Evolutionary conservation across 1,284 basidiomycete species (phyloP).

Genomic region (Cutaneotrichosporon cyanovorans): DNA sequence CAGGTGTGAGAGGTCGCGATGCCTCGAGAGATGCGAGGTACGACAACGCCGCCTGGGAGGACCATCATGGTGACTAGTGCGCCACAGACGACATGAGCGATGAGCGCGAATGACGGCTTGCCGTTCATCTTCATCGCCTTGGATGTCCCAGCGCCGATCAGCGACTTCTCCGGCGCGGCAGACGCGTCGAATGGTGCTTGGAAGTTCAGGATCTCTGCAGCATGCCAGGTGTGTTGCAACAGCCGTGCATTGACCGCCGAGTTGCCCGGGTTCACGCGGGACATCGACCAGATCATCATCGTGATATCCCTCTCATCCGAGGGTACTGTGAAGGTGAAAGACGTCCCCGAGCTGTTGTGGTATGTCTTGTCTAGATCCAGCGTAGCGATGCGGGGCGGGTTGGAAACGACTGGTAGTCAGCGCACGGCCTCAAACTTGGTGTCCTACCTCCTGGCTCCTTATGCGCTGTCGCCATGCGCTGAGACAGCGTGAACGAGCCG

Average conservation of each 20-base stretch:
- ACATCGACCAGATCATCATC: conserved; percentile 52
- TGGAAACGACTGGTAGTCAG: conserved; percentile 18
- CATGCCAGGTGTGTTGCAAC: conserved; percentile 43
- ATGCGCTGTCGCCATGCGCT: conserved; percentile 51
- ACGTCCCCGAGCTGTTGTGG: conserved; percentile 24
- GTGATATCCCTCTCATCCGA: conserved; percentile 45
- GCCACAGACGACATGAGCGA: conserved; percentile 55
- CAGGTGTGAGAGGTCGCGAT: conserved; percentile 49
- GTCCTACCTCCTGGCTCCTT: conserved; percentile 49
- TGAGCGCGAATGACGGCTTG: conserved; percentile 32
- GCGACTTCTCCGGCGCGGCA: neutral
- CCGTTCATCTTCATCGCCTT: conserved; percentile 1
- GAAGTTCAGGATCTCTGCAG: neutral
- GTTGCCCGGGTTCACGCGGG: conserved; percentile 46
- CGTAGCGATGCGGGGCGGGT: conserved; percentile 52
- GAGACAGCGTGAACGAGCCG: conserved; percentile 55
- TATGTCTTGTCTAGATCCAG: conserved; percentile 42
- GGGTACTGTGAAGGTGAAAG: conserved; percentile 51
- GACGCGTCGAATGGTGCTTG: neutral
- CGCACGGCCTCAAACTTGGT: neutral
- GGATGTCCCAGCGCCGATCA: neutral
- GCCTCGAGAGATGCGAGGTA: conserved; percentile 56
- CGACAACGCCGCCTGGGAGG: conserved; percentile 54
- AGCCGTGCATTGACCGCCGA: conserved; percentile 46
- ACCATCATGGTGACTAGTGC: conserved; percentile 55